phyloP scores from a whole-genome alignment of 805 yeast genomes.

The Dipodascopsis uninucleata region DNA sequence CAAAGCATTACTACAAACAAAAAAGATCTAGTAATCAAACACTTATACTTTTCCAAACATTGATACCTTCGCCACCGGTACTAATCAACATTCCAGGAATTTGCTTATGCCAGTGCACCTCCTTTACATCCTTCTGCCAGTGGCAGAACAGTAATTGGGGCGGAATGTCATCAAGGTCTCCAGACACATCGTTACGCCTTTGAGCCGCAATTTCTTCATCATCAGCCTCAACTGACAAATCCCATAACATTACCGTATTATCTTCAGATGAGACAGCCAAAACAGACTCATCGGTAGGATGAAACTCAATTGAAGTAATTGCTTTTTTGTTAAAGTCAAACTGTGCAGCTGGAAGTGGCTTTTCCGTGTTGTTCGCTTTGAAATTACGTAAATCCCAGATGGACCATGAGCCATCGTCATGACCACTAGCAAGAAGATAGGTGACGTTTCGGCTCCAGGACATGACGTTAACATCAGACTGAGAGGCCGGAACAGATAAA shows the following conservation, averaged over 20 bases:
- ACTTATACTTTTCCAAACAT: slow-evolving; percentile 94
- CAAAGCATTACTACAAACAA: background rate
- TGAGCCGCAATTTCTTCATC: slow-evolving; percentile 93
- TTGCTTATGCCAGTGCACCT: slow-evolving; percentile 96
- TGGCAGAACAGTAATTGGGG: slow-evolving; percentile 94
- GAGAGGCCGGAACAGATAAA: slow-evolving; percentile 72
- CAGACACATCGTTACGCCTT: slow-evolving; percentile 57
- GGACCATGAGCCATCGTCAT: slow-evolving; percentile 96
- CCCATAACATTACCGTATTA: slow-evolving; percentile 96
- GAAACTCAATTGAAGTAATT: slow-evolving; percentile 87
- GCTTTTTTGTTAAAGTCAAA: slow-evolving; percentile 94
- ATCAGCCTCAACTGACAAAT: slow-evolving; percentile 96
- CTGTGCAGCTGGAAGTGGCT: slow-evolving; percentile 82
- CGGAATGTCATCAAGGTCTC: slow-evolving; percentile 82
- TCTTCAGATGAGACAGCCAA: slow-evolving; percentile 95
- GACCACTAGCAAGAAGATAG: slow-evolving; percentile 89
- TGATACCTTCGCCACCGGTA: slow-evolving; percentile 93
- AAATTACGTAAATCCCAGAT: slow-evolving; percentile 95
- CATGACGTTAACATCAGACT: slow-evolving; percentile 85
- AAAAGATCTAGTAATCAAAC: slow-evolving; percentile 46
- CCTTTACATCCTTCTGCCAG: slow-evolving; percentile 97
- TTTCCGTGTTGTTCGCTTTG: slow-evolving; percentile 48
- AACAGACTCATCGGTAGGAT: slow-evolving; percentile 92
- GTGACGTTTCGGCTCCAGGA: slow-evolving; percentile 90
- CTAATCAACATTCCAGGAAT: slow-evolving; percentile 93